phyloP scores from a whole-genome alignment of 2,329 filamentous ascomycete genomes.

The Colletotrichum caudatum region DNA sequence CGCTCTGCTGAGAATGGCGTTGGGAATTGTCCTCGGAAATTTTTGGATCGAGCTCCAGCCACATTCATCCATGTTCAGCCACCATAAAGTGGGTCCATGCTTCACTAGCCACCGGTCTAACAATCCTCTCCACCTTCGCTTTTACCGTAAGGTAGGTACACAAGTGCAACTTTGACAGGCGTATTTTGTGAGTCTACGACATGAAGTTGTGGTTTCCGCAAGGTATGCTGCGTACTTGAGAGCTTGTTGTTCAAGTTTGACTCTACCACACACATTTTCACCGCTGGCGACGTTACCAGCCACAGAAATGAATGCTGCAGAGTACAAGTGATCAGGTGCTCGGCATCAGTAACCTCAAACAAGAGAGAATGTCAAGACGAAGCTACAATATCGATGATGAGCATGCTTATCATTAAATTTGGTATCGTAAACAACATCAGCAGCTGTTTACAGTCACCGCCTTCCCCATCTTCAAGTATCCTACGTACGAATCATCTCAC shows the following conservation, averaged over 20 bases:
- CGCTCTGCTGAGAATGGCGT: slow-evolving; percentile 25
- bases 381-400: neutral
- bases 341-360: neutral
- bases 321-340: neutral
- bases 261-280: neutral
- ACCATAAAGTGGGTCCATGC: neutral
- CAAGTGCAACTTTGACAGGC: neutral
- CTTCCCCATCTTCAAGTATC: too few species aligned
- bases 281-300: neutral
- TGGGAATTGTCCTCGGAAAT: slow-evolving; percentile 39
- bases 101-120: slow-evolving; percentile 46
- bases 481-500: too few species aligned
- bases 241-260: too few species aligned
- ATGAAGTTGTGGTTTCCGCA: neutral
- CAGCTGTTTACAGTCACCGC: too few species aligned
- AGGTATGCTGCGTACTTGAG: neutral
- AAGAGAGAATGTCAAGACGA: neutral
- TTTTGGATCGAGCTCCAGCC: slow-evolving; percentile 42
- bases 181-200: neutral
- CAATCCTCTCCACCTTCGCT: slow-evolving; percentile 56
- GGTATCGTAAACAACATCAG: neutral
- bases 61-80: slow-evolving; percentile 19
- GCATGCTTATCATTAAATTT: neutral
- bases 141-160: too few species aligned
- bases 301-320: neutral